Percentiles rank a stretch among this genome's conserved stretches.
phyloP scores from a whole-genome alignment of 495 filamentous ascomycete genomes.

The Pyrenopolyporus hunteri region DNA sequence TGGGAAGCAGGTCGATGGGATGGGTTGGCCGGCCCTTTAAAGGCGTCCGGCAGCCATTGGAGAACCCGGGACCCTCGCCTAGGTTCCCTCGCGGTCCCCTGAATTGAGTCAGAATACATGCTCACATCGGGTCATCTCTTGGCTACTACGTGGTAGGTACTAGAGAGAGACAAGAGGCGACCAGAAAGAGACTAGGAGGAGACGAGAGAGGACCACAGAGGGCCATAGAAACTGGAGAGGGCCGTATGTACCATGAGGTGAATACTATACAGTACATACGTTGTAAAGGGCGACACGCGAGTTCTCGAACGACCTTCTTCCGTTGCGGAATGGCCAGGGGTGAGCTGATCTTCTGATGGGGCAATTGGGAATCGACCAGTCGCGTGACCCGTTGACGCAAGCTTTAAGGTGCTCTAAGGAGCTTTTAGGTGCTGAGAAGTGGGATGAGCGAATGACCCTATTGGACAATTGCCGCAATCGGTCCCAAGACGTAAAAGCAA shows the following conservation, averaged over 20 bases:
- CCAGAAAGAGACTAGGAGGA: too few relatives aligned
- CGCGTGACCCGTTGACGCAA: conserved; percentile 39
- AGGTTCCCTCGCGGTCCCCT: conserved; percentile 8
- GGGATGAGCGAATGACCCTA: conserved; percentile 23
- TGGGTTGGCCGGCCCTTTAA: conserved; percentile 25
- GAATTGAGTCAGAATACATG: conserved; percentile 33
- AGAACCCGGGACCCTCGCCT: neutral
- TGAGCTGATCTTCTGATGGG: conserved; percentile 39
- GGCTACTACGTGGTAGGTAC: conserved; percentile 2
- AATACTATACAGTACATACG: too few relatives aligned
- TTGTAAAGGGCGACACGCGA: conserved; percentile 34
- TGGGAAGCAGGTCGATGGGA: conserved; percentile 26
- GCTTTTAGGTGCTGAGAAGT: neutral
- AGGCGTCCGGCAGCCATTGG: conserved; percentile 14
- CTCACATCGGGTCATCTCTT: conserved; percentile 16
- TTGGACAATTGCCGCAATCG: conserved; percentile 33
- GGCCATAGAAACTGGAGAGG: too few relatives aligned
- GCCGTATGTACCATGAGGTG: too few relatives aligned
- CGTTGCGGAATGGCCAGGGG: conserved; percentile 10
- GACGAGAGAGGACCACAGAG: too few relatives aligned
- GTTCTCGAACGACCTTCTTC: conserved; percentile 37
- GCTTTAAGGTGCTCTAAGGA: conserved; percentile 15
- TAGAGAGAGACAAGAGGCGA: too few relatives aligned
- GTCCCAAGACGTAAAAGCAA: conserved; percentile 12
- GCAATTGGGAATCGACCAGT: conserved; percentile 31